These are phyloP conservation scores for Cajanus cajan DNA, from an alignment of 306 rosid species.

Conservation along the genomic window DNA sequence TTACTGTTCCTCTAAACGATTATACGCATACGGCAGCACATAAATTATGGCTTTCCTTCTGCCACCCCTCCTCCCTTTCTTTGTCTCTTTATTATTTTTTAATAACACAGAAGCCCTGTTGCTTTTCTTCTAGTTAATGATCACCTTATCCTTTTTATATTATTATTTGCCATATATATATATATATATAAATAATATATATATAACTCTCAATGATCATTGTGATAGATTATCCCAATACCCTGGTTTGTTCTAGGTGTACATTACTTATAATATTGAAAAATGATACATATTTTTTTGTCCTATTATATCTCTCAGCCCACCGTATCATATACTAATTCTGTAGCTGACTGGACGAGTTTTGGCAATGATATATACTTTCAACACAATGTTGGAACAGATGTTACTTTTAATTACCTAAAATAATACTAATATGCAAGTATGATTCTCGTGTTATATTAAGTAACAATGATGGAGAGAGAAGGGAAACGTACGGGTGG, in stretches of 20 bases:
- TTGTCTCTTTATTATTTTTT: not conserved
- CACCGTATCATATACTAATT: too few species aligned
- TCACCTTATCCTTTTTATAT: not conserved
- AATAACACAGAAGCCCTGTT: conserved; percentile 4
- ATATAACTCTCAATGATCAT: not conserved
- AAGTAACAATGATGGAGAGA: not conserved
- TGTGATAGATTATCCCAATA: not conserved
- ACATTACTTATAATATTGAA: not conserved
- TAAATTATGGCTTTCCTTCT: conserved; percentile 34
- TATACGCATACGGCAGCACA: conserved; percentile 24
- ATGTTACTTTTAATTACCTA: not conserved
- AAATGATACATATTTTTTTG: too few species aligned
- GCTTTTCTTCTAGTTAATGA: conserved; percentile 3
- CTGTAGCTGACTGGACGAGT: too few species aligned
- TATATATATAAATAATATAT: too few species aligned
- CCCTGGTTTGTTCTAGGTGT: not conserved
- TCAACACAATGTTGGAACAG: not conserved
- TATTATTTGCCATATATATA: too few species aligned
- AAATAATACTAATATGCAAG: not conserved
- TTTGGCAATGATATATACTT: too few species aligned
- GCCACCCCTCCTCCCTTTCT: not conserved
- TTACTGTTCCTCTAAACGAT: conserved; percentile 41
- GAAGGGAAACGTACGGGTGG: conserved; percentile 72
- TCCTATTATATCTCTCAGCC: too few species aligned
- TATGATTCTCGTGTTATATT: not conserved